These are phyloP conservation scores for Colletotrichum spaethianum DNA, from an alignment of 2,329 filamentous ascomycete species.

Conservation along the genomic window DNA sequence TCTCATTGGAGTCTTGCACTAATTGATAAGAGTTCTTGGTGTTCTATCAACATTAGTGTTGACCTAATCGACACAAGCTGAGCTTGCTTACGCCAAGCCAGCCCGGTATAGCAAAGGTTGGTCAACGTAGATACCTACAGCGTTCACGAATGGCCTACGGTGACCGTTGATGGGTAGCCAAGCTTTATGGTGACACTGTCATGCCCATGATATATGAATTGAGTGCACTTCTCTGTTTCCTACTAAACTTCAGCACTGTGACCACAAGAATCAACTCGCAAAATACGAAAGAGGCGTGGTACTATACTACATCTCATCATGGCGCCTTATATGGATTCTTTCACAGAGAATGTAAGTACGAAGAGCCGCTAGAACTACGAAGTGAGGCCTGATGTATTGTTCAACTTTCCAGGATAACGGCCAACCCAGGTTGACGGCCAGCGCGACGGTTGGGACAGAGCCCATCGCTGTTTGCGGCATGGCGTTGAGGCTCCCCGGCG, in stretches of 20 bases:
- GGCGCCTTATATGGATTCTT: constrained; percentile 17
- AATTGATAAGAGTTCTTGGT: no score
- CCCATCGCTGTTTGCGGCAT: constrained; percentile 51
- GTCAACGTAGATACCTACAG: background rate
- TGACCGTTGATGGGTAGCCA: background rate
- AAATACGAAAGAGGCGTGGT: background rate
- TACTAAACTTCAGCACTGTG: no score
- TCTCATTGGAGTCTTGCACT: background rate
- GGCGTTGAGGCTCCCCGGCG: constrained; percentile 49
- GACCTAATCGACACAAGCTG: background rate
- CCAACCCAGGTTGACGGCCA: background rate
- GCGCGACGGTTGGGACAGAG: background rate
- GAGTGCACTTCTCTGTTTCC: background rate
- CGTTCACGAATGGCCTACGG: background rate
- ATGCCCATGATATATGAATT: background rate
- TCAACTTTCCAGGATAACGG: background rate
- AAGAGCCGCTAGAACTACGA: no score
- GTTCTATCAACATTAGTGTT: background rate
- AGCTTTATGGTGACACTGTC: background rate
- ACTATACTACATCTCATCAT: background rate
- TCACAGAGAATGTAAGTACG: background rate
- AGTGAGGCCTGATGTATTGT: no score
- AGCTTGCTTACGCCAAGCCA: constrained; percentile 2
- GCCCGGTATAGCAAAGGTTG: background rate
- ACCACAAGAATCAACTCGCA: background rate